Evolutionary conservation across 2,329 filamentous ascomycete genomes (phyloP), one percentile per base, ranked within the genome.

Genomic region (Ophiostoma ulmi): DNA sequence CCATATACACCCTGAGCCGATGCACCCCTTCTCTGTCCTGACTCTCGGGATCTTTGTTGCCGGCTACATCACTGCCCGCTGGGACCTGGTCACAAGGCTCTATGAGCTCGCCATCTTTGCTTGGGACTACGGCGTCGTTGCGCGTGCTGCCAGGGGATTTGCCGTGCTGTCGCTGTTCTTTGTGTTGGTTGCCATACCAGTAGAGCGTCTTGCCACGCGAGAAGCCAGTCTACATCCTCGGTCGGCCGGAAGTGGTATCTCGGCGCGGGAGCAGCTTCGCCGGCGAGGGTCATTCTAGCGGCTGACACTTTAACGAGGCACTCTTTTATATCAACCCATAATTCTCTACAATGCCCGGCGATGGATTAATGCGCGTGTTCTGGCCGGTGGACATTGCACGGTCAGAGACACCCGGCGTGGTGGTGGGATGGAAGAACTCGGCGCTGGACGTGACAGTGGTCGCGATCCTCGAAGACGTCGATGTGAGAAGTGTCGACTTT

Each of bases 41-140:
- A 97, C 94, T 78, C 89, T 97, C 83, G 93, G 91, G 83, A 97
- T 99, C 84, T 99, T 99, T 85, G 91, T 98, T 86, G 94, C 95
- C 84, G 95, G 95, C 81, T 99, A 99, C 86, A 98, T 94, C 81
- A 99, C 95, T 83, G 95, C 95, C 79, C 91, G 95, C 85, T 99
- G 95, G 94, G 95, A 98, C 83, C 90, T 99, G 74, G 93, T 97
- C 76, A 97, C 94, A 76, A 90, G 94, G 77, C 87, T 98, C 77
- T 97, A 97, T 90, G 94, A 99, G 82, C 88, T 99, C 77, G 91
- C 93, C 76, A 91, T 97, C 75, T 99, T 98, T 80, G 95, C 96
- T 76, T 97, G 94, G 93, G 92, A 98, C 81, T 92, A 98, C 92
- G 93, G 94, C 79, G 95, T 99, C 77, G 91, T 98, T 79, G 93